Base-by-base conservation (phyloP, 2,329 filamentous ascomycete genomes). In the Chrysosporium keratinophilum region DNA sequence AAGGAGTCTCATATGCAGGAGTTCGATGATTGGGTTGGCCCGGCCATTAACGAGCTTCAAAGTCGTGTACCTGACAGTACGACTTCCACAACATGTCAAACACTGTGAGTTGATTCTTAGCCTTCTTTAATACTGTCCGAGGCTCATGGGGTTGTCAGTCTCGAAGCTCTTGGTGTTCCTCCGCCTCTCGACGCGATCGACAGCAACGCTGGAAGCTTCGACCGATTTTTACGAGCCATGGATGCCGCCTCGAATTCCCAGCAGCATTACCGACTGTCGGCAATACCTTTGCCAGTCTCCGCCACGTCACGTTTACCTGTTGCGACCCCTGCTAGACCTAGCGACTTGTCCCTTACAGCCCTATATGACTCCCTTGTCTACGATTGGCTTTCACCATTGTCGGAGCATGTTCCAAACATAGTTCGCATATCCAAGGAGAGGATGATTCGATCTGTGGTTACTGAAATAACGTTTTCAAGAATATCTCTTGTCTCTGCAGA, bases 391-490 rank as follows among this genome's bases (percentile, higher is more conserved):
- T 64, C 64, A 11, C 61, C 51, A 34, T 56, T 72, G 33, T 61
- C 67, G 3, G 59, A 58, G 5, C 56, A 61, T 10, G 65, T 71
- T 54, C 67, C 70, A 5, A 63, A 63, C n/a, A 63, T 61, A 39
- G 64, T 67, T n/a, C 62, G 70, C 35, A 63, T 70, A 1, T 60
- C 61, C 45, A 73, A 72, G 56, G 70, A 72, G 54, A 68, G 61
- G 55, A 54, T 64, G 9, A 67, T 72, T 44, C 64, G 70, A 40
- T 61, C 59, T 4, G 54, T 72, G 45, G 62, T 67, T 19, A 64
- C 64, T 12, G 69, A 73, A 54, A 55, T 73, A n/a, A 59, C 63
- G 23, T 54, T 72, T 17, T 62, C 69, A 50, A 62, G 63, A n/a
- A 57, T 71, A 5, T 42, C 20, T 31, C 35, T 54, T 34, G 50